Base-by-base conservation (phyloP, 495 filamentous ascomycete genomes). In the Viridothelium virens region DNA sequence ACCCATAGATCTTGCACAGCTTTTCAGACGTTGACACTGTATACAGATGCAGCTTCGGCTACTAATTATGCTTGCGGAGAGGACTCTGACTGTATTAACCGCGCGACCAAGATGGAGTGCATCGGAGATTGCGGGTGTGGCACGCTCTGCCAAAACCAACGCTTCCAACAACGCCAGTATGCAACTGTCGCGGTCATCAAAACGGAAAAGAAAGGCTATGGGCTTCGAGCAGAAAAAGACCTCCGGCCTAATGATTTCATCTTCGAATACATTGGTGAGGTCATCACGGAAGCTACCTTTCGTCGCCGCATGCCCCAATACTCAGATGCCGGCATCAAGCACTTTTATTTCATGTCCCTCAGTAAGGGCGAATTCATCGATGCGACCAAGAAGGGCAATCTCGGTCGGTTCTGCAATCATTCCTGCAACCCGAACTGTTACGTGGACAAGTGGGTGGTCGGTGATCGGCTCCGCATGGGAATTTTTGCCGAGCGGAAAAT, bases 311-410 rank as follows among this genome's bases (percentile, higher is more conserved):
- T 91, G 86, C 79, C 88, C 18, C 88, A 92, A 68, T 99, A 99
- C 75, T 90, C 94, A 72, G 85, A 92, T 65, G 91, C 96, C 73
- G 92, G 92, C 39, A 97, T 99, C 81, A 94, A 91, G 74, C 94
- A 99, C 77, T 99, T 99, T 74, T 99, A 99, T 77, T 99, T 99
- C 78, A 99, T 99, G 94, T 97, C 95, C 46, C 87, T 99, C 65
- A 93, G 85, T 74, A 95, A 95, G 77, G 90, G 86, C 70, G 93
- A 97, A 78, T 99, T 97, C 70, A 91, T 99, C 66, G 94, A 99
- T 77, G 94, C 94, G 11, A 99, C 94, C 38, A 97, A 95, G 73
- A 95, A 90, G 74, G 94, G 94, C 46, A 96, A 97, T 73, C 84
- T 99, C 14, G 94, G 92, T 46, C 86, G 94, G 31, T 99, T 99